Evolutionary conservation across 2,329 filamentous ascomycete genomes (phyloP).

Genomic region (Amauroascus verrucosus): DNA sequence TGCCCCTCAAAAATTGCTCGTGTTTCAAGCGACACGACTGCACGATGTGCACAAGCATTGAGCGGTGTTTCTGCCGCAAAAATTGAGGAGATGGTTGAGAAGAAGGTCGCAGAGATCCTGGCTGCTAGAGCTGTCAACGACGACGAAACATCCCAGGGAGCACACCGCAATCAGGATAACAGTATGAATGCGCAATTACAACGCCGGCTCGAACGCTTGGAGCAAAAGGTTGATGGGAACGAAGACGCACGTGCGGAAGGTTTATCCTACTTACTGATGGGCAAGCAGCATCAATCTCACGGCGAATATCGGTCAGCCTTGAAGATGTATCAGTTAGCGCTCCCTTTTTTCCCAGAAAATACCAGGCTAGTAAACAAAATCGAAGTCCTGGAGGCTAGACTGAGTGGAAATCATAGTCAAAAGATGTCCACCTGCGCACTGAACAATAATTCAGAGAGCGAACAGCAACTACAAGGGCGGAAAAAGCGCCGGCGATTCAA

Average conservation of each 20-base stretch:
- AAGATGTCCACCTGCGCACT: neutral
- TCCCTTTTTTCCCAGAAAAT: constrained; percentile 78
- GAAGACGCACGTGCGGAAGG: constrained; percentile 73
- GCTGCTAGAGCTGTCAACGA: constrained; percentile 60
- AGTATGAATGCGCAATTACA: constrained; percentile 69
- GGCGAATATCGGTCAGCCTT: constrained; percentile 70
- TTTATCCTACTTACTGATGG: constrained; percentile 76
- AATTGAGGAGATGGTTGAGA: constrained; percentile 86
- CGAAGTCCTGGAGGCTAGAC: constrained; percentile 42
- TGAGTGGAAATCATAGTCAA: constrained; percentile 20
- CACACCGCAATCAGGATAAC: constrained; percentile 28
- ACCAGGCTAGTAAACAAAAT: constrained; percentile 58
- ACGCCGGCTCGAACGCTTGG: constrained; percentile 68
- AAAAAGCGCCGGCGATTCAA: constrained; percentile 18
- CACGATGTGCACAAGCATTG: constrained; percentile 27
- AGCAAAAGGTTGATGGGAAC: constrained; percentile 68
- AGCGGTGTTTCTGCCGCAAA: constrained; percentile 51
- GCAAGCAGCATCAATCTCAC: constrained; percentile 75
- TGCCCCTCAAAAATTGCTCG: constrained; percentile 44
- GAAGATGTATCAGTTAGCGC: constrained; percentile 73
- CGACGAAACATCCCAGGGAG: constrained; percentile 25
- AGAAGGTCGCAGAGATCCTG: constrained; percentile 80
- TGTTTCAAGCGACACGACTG: constrained; percentile 13
- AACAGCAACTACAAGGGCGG: neutral
- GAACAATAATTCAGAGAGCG: neutral